A percentile compares a stretch with the other conserved stretches of the same genome.
phyloP scores from a whole-genome alignment of 2,329 filamentous ascomycete genomes.

The Hypomyces rosellus region DNA sequence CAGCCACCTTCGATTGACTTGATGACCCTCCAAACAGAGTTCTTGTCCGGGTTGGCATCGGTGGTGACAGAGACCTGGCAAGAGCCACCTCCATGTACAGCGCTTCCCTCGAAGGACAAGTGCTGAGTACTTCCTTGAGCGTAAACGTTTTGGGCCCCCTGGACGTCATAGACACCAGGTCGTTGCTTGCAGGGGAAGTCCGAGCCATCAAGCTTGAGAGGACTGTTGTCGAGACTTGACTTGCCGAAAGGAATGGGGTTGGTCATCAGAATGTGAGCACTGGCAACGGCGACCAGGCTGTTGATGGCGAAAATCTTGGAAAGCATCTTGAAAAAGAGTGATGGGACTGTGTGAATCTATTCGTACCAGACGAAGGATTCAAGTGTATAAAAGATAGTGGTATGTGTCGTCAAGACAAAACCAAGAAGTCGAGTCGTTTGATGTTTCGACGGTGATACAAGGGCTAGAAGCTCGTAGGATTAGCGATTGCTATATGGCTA shows the following conservation, averaged over 20 bases:
- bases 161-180: constrained; percentile 37
- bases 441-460: constrained; percentile 5
- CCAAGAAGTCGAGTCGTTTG: neutral
- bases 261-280: constrained; percentile 71
- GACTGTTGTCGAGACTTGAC: constrained; percentile 47
- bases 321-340: constrained; percentile 41
- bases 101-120: constrained; percentile 63
- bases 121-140: constrained; percentile 34
- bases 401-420: constrained; percentile 22
- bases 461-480: neutral
- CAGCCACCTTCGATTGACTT: constrained; percentile 84
- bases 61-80: constrained; percentile 86
- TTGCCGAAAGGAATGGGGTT: constrained; percentile 57
- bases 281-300: constrained; percentile 54
- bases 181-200: constrained; percentile 81
- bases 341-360: constrained; percentile 15
- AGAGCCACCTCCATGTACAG: constrained; percentile 83
- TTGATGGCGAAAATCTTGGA: constrained; percentile 42
- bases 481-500: neutral
- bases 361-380: constrained; percentile 28
- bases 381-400: constrained; percentile 8
- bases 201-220: constrained; percentile 55
- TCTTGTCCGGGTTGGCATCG: constrained; percentile 61
- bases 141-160: constrained; percentile 51
- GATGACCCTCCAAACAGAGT: constrained; percentile 79